These are phyloP conservation scores for Udeniomyces megalosporus DNA, from an alignment of 768 basidiomycete species.

Conservation along the genomic window DNA sequence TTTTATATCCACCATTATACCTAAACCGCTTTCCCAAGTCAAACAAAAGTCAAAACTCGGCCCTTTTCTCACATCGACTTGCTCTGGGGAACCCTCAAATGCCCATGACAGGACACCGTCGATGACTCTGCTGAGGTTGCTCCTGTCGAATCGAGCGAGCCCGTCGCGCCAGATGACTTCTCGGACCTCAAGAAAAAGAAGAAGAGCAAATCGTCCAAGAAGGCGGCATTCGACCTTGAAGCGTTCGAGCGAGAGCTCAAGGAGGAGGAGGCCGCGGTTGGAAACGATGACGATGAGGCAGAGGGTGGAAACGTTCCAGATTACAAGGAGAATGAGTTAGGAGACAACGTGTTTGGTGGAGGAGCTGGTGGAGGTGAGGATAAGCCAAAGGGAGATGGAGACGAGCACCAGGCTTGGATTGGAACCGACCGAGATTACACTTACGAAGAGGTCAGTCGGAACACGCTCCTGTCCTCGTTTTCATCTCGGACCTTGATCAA, in stretches of 20 bases:
- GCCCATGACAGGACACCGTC: constrained; percentile 18
- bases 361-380: constrained; percentile 22
- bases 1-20: not conserved
- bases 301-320: constrained; percentile 33
- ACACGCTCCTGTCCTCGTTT: too few relatives aligned
- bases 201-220: constrained; percentile 43
- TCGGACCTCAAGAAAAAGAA: constrained; percentile 30
- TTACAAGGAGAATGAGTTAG: constrained; percentile 45
- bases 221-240: constrained; percentile 72
- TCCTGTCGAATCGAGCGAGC: constrained; percentile 8
- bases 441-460: constrained; percentile 64
- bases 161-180: constrained; percentile 17
- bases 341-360: constrained; percentile 61
- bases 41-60: too few relatives aligned
- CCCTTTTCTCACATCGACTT: too few relatives aligned
- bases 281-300: constrained; percentile 45
- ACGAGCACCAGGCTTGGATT: constrained; percentile 43
- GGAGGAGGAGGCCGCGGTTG: constrained; percentile 40
- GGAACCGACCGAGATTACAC: constrained; percentile 85
- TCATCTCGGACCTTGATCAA: too few relatives aligned
- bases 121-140: constrained; percentile 18
- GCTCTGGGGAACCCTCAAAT: too few relatives aligned
- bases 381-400: constrained; percentile 21
- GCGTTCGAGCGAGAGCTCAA: constrained; percentile 87
- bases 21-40: too few relatives aligned